A percentile compares a stretch with the other conserved stretches of the same genome.
phyloP scores from a whole-genome alignment of 352 stramenopile species.

The Globisporangium perplexum region DNA sequence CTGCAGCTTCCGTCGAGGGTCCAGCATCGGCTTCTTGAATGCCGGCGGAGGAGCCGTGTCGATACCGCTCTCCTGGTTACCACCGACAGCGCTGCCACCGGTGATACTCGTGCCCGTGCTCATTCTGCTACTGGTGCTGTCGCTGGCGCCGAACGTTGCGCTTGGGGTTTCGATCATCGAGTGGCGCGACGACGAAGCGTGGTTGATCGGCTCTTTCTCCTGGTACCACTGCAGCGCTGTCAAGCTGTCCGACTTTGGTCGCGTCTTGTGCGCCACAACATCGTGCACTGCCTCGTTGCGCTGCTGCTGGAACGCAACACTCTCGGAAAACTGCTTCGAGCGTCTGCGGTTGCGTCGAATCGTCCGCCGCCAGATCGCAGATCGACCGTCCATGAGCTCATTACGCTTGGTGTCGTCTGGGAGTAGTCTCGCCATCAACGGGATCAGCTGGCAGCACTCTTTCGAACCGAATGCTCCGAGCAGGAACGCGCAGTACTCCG shows the following conservation, averaged over 20 bases:
- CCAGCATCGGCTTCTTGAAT: slow-evolving; percentile 27
- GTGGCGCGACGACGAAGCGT: slow-evolving; percentile 5
- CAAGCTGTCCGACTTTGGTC: slow-evolving; percentile 47
- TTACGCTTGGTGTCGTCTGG: slow-evolving; percentile 58
- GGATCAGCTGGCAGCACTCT: slow-evolving; percentile 66
- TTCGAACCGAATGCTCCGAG: slow-evolving; percentile 59
- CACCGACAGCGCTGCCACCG: slow-evolving; percentile 15
- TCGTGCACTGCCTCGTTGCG: slow-evolving; percentile 36
- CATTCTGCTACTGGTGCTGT: slow-evolving; percentile 15
- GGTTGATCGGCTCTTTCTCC: slow-evolving; percentile 1
- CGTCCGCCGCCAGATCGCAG: slow-evolving; percentile 52
- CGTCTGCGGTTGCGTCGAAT: slow-evolving; percentile 58
- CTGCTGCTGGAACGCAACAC: slow-evolving; percentile 57
- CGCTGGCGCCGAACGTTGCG: background rate
- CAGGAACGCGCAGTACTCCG: slow-evolving; percentile 76
- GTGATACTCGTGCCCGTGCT: slow-evolving; percentile 11
- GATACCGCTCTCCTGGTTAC: slow-evolving; percentile 14
- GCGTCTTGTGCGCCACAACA: slow-evolving; percentile 20
- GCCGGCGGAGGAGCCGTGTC: slow-evolving; percentile 13
- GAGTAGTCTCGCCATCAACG: slow-evolving; percentile 65
- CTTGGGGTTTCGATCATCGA: slow-evolving; percentile 34
- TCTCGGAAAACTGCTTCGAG: slow-evolving; percentile 79
- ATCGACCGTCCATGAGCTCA: slow-evolving; percentile 53
- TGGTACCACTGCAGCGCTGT: slow-evolving; percentile 13
- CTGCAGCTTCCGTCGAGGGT: slow-evolving; percentile 63